A percentile compares a stretch with the other conserved stretches of the same genome.
phyloP scores from a whole-genome alignment of 1,284 basidiomycete species.

The Dichomitus squalens region DNA sequence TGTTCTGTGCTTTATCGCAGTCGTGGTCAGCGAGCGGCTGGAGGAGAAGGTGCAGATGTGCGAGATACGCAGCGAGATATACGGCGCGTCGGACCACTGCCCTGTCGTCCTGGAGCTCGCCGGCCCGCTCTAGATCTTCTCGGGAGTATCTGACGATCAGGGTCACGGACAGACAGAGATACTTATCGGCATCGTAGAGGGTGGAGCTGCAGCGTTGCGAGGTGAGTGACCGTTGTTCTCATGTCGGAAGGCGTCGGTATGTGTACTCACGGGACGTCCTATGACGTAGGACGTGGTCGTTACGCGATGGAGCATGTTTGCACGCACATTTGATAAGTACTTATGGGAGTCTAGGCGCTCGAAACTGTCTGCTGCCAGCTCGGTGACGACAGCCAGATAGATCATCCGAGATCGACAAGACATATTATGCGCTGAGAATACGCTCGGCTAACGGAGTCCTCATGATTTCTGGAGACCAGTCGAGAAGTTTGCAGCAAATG shows the following conservation, averaged over 20 bases:
- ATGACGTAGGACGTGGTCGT: background rate
- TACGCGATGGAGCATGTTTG: too few species aligned
- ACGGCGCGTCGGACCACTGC: constrained; percentile 84
- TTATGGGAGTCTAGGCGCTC: background rate
- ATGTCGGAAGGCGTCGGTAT: background rate
- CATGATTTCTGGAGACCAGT: too few species aligned
- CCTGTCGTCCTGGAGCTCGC: constrained; percentile 76
- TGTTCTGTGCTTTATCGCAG: constrained; percentile 38
- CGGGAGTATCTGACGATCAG: background rate
- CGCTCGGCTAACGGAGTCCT: too few species aligned
- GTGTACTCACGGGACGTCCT: too few species aligned
- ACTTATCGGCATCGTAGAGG: too few species aligned
- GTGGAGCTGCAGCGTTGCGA: background rate
- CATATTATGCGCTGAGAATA: too few species aligned
- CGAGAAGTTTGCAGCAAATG: too few species aligned
- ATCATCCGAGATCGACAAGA: too few species aligned
- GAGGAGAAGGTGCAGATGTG: constrained; percentile 67
- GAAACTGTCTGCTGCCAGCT: background rate
- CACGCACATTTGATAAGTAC: too few species aligned
- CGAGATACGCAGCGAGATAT: constrained; percentile 83
- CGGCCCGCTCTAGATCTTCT: constrained; percentile 21
- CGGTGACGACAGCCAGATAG: too few species aligned
- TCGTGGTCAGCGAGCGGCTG: constrained; percentile 72
- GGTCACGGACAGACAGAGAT: too few species aligned
- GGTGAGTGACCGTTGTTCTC: constrained; percentile 11